These are phyloP conservation scores for Coniochaeta prunicola DNA, from an alignment of 2,329 filamentous ascomycete genomes.

Conservation along the genomic window DNA sequence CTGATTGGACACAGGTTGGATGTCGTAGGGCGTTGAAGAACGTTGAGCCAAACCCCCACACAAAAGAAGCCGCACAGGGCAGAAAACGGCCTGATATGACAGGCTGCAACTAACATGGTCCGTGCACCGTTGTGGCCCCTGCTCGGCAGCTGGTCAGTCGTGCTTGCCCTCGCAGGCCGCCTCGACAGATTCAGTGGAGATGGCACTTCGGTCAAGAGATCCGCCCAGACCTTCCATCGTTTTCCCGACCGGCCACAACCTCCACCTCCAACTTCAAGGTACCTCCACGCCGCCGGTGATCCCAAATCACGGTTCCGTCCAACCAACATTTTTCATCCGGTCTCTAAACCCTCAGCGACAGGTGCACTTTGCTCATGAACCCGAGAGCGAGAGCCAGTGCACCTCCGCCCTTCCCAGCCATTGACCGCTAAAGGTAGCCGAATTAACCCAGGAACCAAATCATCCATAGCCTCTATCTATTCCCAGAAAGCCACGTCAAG, in stretches of 20 bases:
- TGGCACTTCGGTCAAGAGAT: background rate
- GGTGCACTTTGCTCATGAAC: constrained; percentile 4
- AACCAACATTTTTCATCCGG: background rate
- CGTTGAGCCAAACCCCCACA: no score
- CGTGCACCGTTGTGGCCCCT: background rate
- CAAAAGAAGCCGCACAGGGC: background rate
- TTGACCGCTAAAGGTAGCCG: background rate
- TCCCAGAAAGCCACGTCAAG: constrained; percentile 17
- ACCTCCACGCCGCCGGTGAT: background rate
- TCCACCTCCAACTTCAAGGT: background rate
- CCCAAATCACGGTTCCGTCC: background rate
- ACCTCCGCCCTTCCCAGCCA: constrained; percentile 1
- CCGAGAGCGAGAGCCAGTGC: constrained; percentile 1
- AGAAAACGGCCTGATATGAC: background rate
- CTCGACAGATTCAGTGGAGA: background rate
- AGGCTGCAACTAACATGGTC: background rate
- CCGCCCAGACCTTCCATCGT: background rate
- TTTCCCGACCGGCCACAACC: background rate
- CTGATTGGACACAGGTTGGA: no score
- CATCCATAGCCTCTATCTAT: background rate
- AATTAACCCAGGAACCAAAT: background rate
- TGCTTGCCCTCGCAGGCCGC: no score
- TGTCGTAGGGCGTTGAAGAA: no score
- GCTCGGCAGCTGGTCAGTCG: background rate
- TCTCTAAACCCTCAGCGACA: background rate